phyloP scores from a whole-genome alignment of 2,329 filamentous ascomycete genomes.

The Paecilomyces variotii region DNA sequence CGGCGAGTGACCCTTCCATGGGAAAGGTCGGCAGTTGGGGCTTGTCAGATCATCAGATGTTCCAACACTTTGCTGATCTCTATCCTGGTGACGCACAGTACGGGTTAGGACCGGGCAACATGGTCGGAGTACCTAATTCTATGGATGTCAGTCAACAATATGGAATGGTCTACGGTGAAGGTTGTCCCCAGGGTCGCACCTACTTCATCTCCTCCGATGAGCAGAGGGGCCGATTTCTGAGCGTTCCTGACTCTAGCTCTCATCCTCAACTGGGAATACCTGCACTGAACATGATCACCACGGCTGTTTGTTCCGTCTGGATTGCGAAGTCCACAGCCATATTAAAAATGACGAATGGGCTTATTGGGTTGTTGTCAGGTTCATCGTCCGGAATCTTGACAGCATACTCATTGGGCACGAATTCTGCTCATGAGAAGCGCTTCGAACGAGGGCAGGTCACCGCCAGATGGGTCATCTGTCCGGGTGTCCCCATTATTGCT shows the following conservation, averaged over 20 bases:
- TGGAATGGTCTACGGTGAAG: constrained; percentile 78
- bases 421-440: constrained; percentile 52
- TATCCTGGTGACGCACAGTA: constrained; percentile 66
- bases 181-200: constrained; percentile 70
- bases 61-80: constrained; percentile 70
- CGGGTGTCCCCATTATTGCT: constrained; percentile 82
- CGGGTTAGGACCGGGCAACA: constrained; percentile 67
- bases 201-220: constrained; percentile 71
- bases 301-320: constrained; percentile 76
- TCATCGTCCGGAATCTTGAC: constrained; percentile 78
- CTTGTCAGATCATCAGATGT: constrained; percentile 63
- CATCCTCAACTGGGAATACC: constrained; percentile 67
- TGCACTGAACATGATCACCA: constrained; percentile 58
- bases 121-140: constrained; percentile 69
- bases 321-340: constrained; percentile 74
- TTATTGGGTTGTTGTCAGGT: constrained; percentile 74
- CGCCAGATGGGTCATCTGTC: constrained; percentile 81
- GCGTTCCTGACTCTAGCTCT: constrained; percentile 51
- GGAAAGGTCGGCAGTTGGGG: constrained; percentile 78
- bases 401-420: constrained; percentile 65
- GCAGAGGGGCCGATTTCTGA: constrained; percentile 67
- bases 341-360: constrained; percentile 62
- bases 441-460: constrained; percentile 70
- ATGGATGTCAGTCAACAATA: constrained; percentile 87
- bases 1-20: constrained; percentile 67